Evolutionary conservation across 2,329 filamentous ascomycete species (phyloP).

Genomic region (Hymenoscyphus occultus): DNA sequence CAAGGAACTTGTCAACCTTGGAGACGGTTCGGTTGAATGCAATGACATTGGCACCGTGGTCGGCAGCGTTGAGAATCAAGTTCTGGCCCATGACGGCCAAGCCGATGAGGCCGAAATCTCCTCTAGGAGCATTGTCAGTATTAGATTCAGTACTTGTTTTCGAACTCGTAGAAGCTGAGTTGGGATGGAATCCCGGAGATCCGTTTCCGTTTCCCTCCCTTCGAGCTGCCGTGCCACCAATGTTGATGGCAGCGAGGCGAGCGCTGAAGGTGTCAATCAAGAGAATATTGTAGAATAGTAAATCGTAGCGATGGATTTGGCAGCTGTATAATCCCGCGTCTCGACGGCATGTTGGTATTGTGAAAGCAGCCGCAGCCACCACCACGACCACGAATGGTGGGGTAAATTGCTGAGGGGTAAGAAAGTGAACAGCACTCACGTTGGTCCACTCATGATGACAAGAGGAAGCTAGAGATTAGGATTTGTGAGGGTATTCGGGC

Average conservation of each 20-base stretch:
- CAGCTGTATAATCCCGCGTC: neutral
- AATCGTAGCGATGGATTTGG: neutral
- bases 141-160: constrained; percentile 10
- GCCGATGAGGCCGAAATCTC: constrained; percentile 87
- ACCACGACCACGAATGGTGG: constrained; percentile 32
- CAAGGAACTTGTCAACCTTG: constrained; percentile 95
- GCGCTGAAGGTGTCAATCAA: constrained; percentile 51
- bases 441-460: constrained; percentile 41
- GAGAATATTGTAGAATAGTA: constrained; percentile 16
- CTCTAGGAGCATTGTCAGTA: constrained; percentile 37
- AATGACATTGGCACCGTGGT: constrained; percentile 93
- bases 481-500: neutral
- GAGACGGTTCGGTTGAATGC: constrained; percentile 98
- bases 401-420: constrained; percentile 32
- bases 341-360: constrained; percentile 6
- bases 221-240: constrained; percentile 51
- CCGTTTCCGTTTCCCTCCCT: constrained; percentile 41
- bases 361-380: neutral
- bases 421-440: constrained; percentile 53
- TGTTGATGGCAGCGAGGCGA: constrained; percentile 70
- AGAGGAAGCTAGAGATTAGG: constrained; percentile 3
- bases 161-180: neutral
- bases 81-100: constrained; percentile 90
- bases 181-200: constrained; percentile 33
- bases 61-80: constrained; percentile 84